These are phyloP conservation scores for Xylaria sp. DNA, from an alignment of 2,329 filamentous ascomycete genomes.

Conservation along the genomic window DNA sequence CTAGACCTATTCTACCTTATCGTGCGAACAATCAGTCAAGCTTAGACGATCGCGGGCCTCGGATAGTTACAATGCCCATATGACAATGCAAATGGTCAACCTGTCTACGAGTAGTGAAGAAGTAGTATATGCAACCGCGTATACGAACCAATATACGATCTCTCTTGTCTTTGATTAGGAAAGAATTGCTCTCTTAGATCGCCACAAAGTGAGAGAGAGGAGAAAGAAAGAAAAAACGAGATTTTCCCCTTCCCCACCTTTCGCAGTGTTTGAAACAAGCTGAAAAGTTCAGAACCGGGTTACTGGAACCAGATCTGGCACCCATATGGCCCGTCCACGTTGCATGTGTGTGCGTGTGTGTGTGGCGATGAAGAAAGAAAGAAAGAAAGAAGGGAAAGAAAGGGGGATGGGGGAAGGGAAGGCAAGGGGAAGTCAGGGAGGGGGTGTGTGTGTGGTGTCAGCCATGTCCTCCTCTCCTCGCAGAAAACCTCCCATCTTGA, in stretches of 20 bases:
- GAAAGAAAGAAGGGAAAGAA: background rate
- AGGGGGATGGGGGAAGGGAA: too few relatives aligned
- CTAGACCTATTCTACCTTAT: too few relatives aligned
- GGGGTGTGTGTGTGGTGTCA: background rate
- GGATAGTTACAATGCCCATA: too few relatives aligned
- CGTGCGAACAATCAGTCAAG: too few relatives aligned
- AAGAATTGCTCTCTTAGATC: too few relatives aligned
- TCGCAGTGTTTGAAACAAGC: background rate
- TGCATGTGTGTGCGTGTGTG: constrained; percentile 4
- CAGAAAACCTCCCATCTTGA: background rate
- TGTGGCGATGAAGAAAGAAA: background rate
- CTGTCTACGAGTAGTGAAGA: background rate
- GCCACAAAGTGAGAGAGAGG: too few relatives aligned
- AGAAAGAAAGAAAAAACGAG: too few relatives aligned
- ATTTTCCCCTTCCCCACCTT: background rate
- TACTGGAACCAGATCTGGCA: constrained; percentile 8
- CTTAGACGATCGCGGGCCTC: too few relatives aligned
- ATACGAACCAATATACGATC: too few relatives aligned
- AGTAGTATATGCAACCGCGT: background rate
- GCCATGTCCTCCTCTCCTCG: too few relatives aligned
- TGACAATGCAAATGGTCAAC: too few relatives aligned
- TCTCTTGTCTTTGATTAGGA: too few relatives aligned
- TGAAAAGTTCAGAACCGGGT: constrained; percentile 10
- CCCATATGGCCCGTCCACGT: background rate
- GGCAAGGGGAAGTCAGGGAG: background rate